These are phyloP conservation scores for Coniferiporia weirii DNA, from an alignment of 1,284 basidiomycete genomes.

Conservation along the genomic window DNA sequence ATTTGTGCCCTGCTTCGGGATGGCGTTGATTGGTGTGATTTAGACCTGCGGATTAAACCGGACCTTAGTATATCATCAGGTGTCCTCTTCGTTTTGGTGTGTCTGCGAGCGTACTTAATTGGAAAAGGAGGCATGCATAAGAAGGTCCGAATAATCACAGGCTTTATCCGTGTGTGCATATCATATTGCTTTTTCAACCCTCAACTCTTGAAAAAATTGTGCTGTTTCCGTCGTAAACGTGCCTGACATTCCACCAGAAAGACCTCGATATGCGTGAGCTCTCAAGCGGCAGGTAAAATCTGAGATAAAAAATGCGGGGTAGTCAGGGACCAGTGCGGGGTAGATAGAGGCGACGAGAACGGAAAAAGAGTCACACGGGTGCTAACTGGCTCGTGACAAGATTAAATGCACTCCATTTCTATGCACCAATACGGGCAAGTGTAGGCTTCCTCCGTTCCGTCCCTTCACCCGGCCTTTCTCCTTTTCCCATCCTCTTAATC, in stretches of 20 bases:
- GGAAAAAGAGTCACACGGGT: neutral
- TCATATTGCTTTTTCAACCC: no score
- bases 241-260: no score
- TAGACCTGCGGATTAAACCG: neutral
- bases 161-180: no score
- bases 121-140: neutral
- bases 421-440: no score
- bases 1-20: neutral
- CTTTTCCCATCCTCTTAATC: neutral
- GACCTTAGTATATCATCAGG: neutral
- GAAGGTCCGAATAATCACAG: neutral
- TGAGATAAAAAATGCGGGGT: neutral
- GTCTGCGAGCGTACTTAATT: neutral
- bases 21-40: neutral
- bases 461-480: neutral
- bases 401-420: neutral
- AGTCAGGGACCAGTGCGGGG: neutral
- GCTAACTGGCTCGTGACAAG: neutral
- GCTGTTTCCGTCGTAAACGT: no score
- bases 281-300: neutral
- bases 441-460: slow-evolving; percentile 4
- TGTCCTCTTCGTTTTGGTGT: neutral
- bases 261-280: no score
- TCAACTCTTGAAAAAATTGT: no score
- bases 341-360: neutral